Evolutionary conservation across 1,284 basidiomycete genomes (phyloP).

Genomic region (Polyporus tsugae): DNA sequence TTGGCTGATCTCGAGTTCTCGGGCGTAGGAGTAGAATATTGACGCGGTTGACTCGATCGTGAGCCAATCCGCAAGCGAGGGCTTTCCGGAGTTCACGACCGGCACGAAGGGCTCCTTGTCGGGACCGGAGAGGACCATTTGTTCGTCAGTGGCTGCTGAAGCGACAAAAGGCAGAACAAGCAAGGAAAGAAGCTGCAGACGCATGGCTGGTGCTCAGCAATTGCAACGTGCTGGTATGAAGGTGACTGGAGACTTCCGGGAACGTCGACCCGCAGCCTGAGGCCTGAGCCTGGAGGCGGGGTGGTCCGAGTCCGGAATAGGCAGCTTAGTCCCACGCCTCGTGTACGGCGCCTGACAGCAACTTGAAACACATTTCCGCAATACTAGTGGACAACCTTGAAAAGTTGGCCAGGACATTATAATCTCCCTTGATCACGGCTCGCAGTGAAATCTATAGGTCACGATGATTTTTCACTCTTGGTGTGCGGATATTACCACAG

Average conservation of each 20-base stretch:
- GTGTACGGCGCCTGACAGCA: neutral
- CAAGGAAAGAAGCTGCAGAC: conserved; percentile 38
- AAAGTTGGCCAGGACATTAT: too few relatives aligned
- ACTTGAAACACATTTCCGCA: too few relatives aligned
- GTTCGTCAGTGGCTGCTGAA: conserved; percentile 42
- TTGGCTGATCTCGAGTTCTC: conserved; percentile 68
- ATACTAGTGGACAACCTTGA: too few relatives aligned
- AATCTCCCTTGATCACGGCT: neutral
- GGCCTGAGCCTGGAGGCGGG: too few relatives aligned
- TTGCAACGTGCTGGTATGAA: conserved; percentile 11
- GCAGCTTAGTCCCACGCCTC: conserved; percentile 4
- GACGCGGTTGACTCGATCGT: conserved; percentile 76
- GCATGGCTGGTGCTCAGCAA: conserved; percentile 36
- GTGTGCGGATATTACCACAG: neutral
- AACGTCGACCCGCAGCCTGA: neutral
- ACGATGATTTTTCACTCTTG: neutral
- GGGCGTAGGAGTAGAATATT: conserved; percentile 83
- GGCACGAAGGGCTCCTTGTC: conserved; percentile 36
- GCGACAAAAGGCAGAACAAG: conserved; percentile 44
- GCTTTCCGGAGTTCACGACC: conserved; percentile 42
- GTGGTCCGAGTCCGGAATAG: neutral
- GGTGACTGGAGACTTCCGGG: conserved; percentile 4
- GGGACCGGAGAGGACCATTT: conserved; percentile 39
- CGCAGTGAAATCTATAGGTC: neutral
- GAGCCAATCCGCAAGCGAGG: conserved; percentile 72